Percentiles rank a stretch among this genome's conserved stretches.
phyloP scores from a whole-genome alignment of 106 monocot genomes.

The Apostasia shenzhenica region DNA sequence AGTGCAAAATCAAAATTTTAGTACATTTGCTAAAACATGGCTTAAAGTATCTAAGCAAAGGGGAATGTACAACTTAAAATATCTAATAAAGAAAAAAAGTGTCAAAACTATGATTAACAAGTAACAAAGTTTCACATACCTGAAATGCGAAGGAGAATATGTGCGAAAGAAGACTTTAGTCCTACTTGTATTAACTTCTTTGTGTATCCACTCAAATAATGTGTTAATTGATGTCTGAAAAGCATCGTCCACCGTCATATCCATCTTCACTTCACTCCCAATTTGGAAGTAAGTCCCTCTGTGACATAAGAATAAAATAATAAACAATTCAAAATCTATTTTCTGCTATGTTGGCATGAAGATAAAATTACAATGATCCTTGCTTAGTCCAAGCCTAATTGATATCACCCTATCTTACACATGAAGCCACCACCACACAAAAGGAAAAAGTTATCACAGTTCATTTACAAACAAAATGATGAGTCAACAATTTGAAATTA shows the following conservation, averaged over 20 bases:
- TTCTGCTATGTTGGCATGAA: not conserved
- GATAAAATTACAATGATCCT: not conserved
- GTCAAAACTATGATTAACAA: too few relatives aligned
- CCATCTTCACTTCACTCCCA: slow-evolving; percentile 42
- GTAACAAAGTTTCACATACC: slow-evolving; percentile 17
- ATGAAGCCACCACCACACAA: not conserved
- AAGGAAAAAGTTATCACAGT: not conserved
- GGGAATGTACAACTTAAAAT: too few relatives aligned
- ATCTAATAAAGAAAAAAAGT: too few relatives aligned
- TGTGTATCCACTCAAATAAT: slow-evolving; percentile 39
- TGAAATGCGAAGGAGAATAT: slow-evolving; percentile 63
- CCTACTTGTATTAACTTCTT: slow-evolving; percentile 36
- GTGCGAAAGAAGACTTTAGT: slow-evolving; percentile 58
- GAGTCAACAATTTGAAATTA: not conserved
- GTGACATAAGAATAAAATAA: not conserved
- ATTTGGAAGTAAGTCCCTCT: slow-evolving; percentile 63
- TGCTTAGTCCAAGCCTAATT: not conserved
- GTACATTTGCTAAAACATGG: too few relatives aligned
- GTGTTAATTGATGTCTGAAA: slow-evolving; percentile 48
- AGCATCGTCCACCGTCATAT: slow-evolving; percentile 49
- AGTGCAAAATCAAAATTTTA: too few relatives aligned
- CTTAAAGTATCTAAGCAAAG: too few relatives aligned
- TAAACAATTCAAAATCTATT: not conserved
- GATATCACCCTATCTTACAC: too few relatives aligned
- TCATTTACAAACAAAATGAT: not conserved